Base-by-base conservation (phyloP, 441 rosid species). In the Biscutella auriculata region DNA sequence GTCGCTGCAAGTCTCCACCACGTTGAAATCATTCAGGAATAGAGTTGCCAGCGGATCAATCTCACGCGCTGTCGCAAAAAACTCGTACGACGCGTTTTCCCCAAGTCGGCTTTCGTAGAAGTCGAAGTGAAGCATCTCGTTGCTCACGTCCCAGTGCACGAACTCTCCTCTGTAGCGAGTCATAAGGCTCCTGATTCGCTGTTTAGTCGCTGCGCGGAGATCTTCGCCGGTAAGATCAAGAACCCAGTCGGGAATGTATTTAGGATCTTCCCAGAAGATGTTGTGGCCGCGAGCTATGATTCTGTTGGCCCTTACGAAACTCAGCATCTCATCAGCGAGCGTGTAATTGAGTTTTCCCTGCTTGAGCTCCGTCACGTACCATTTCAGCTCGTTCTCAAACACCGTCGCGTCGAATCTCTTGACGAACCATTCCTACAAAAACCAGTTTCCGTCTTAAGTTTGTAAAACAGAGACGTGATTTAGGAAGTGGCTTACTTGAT, bases 181-280 rank as follows among this genome's bases (percentile, higher is more conserved):
- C 89, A 87, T 76, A 2, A 90, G 80, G 78, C 88, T 87, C 52
- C 66, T 78, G 7, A 84, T 87, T 26, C 92, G 61, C 3, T 70
- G 60, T 45, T 68, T 66, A 6, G 82, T 94, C 0, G 92, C 95
- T 3, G 57, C 70, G 61, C 71, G 67, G 17, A 87, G 79, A 26
- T 65, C 76, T 3, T 45, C 5, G 2, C 76, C 70, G 6, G 73
- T 23, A 11, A 82, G 83, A 30, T 75, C 68, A 3, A 21, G 76
- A 28, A 85, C 86, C 94, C 94, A 85, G 0, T 23, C 15, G 0
- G 95, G 94, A 1, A 66, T 78, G 77, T 83, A 87, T 28, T 52
- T 73, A 0, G 94, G 97, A 61, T 84, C 82, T 68, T 87, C 97
- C 94, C 97, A 87, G 80, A 84, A 87, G 36, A 87, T 84, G 64